Evolutionary conservation across 2,329 filamentous ascomycete genomes (phyloP), one percentile per base, ranked within the genome.

Genomic region (Ceratocystis cubensis): DNA sequence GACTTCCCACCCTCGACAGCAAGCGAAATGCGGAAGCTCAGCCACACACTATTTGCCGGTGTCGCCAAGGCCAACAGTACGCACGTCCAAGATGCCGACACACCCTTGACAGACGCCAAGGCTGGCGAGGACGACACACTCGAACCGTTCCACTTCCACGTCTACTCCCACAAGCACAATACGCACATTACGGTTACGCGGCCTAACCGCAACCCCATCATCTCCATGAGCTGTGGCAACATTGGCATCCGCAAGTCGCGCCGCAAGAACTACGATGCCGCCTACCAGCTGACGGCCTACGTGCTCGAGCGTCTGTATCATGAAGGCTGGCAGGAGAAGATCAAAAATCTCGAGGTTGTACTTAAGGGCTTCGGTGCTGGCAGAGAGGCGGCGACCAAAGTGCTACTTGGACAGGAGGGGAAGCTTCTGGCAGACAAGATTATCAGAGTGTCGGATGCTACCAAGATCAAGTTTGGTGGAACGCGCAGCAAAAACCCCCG

Each of bases 381-480:
- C 1, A 82, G 95, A 71, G 92, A 97, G 72, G 94, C 94, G 1
- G 88, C 91, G 65, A 86, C 86, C 65, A 99, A 97, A 81, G 89
- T 92, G 5, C 78, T 99, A 67, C 78, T 99, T 76, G 92, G 93
- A 45, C 86, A 81, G 25, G 93, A 99, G 75, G 94, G 94, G 67
- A 86, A 84, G 73, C 75, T 85, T 71, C 77, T 97, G 70, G 84
- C 91, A 71, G 79, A 82, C 41, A 85, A 88, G 78, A 88, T 99
- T 70, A 80, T 84, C 53, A 86, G 86, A 71, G 88, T 99, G 69
- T 86, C 89, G 41, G 94, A 99, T 78, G 82, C 85, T 50, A 97
- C 93, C 66, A 88, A 88, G 72, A 77, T 97, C 76, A 99, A 99
- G 81, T 96, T 97, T 80, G 94, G 92, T 77, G 95, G 94, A 73